These are phyloP conservation scores for Sanghuangporus weigelae DNA, from an alignment of 1,284 basidiomycete genomes.

Conservation along the genomic window DNA sequence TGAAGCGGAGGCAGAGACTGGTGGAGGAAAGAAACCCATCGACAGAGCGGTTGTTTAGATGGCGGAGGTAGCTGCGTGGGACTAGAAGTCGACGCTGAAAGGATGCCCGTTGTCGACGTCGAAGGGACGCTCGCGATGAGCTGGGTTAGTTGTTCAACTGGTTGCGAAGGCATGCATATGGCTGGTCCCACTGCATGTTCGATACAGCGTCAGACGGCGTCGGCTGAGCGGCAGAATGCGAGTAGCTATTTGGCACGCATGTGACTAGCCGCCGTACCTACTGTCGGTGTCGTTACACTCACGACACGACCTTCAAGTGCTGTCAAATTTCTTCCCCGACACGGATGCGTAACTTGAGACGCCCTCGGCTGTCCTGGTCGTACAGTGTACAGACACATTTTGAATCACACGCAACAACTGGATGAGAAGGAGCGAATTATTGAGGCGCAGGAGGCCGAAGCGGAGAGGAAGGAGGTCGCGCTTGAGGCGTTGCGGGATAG, in stretches of 20 bases:
- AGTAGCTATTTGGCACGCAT: constrained; percentile 66
- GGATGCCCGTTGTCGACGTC: not conserved
- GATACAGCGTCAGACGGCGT: constrained; percentile 19
- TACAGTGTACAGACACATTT: constrained; percentile 56
- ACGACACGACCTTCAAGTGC: constrained; percentile 50
- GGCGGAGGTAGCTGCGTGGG: not conserved
- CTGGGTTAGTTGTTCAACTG: constrained; percentile 59
- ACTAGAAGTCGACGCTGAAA: not conserved
- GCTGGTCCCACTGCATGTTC: not conserved
- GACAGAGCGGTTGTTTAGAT: not conserved
- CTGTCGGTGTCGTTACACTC: no score
- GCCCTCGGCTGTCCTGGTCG: constrained; percentile 51
- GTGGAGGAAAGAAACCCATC: constrained; percentile 26
- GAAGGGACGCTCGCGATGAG: constrained; percentile 41
- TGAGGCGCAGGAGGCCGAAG: constrained; percentile 59
- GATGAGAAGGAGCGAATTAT: constrained; percentile 52
- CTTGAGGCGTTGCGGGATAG: constrained; percentile 71
- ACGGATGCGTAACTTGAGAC: constrained; percentile 49
- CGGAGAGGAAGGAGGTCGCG: constrained; percentile 67
- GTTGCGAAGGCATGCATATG: constrained; percentile 27
- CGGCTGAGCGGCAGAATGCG: constrained; percentile 37
- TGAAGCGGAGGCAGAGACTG: not conserved
- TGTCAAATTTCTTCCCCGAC: constrained; percentile 48
- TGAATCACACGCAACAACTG: constrained; percentile 47
- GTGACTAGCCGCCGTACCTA: no score